These are phyloP conservation scores for Aspergillus bombycis DNA, from an alignment of 2,329 filamentous ascomycete species.

Conservation along the genomic window DNA sequence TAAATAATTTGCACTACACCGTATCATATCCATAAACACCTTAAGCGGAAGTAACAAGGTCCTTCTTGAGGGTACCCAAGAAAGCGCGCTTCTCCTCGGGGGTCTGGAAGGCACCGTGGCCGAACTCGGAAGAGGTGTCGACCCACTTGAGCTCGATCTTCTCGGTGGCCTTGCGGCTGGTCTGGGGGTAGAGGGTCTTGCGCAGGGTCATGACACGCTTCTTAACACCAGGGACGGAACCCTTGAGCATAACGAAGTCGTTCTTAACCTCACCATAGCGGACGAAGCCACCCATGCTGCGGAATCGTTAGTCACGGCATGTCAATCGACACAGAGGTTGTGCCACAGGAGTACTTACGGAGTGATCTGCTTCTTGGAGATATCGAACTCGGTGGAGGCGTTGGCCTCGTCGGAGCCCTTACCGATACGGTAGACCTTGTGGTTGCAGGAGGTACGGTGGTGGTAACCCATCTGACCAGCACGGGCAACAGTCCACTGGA, in stretches of 20 bases:
- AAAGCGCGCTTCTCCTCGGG: constrained; percentile 96
- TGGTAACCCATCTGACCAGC: constrained; percentile 99
- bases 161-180: constrained; percentile 91
- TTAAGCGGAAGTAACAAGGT: constrained; percentile 65
- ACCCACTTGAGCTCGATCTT: constrained; percentile 99
- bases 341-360: constrained; percentile 70
- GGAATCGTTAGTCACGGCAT: constrained; percentile 38
- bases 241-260: constrained; percentile 98
- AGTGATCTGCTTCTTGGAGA: constrained; percentile 99
- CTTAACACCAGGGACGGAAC: constrained; percentile 95
- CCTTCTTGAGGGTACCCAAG: constrained; percentile 99
- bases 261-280: constrained; percentile 99
- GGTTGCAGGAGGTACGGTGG: constrained; percentile 99
- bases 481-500: constrained; percentile 99
- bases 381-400: constrained; percentile 91
- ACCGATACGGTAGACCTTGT: constrained; percentile 99
- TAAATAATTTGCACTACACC: constrained; percentile 44
- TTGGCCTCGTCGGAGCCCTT: constrained; percentile 89
- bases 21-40: constrained; percentile 41
- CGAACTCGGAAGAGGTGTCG: constrained; percentile 99
- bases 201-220: constrained; percentile 99
- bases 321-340: neutral
- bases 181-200: constrained; percentile 98
- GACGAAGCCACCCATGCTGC: constrained; percentile 96
- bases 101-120: constrained; percentile 99